Evolutionary conservation across 495 filamentous ascomycete species (phyloP).

Genomic region (Aspergillus bertholletiae): DNA sequence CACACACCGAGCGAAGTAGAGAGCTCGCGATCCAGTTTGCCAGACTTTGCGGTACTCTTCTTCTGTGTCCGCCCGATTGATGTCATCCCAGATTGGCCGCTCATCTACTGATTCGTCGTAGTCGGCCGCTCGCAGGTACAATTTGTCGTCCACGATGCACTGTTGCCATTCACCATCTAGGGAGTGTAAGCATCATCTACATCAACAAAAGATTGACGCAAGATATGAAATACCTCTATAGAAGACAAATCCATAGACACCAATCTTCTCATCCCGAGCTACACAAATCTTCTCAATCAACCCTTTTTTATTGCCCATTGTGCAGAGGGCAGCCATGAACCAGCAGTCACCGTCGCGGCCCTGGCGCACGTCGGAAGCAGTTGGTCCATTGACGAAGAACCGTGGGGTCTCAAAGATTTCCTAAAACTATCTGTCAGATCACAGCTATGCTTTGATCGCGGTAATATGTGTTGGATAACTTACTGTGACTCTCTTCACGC

Average conservation of each 20-base stretch:
- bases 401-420: slow-evolving; percentile 86
- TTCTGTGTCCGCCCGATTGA: slow-evolving; percentile 67
- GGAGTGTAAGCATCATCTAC: slow-evolving; percentile 2
- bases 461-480: slow-evolving; percentile 14
- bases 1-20: slow-evolving; percentile 85
- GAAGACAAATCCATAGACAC: slow-evolving; percentile 95
- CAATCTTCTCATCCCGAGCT: slow-evolving; percentile 71
- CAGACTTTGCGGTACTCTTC: slow-evolving; percentile 73
- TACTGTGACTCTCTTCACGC: slow-evolving; percentile 63
- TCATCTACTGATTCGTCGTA: slow-evolving; percentile 72
- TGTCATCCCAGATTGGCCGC: slow-evolving; percentile 65
- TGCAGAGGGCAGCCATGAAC: slow-evolving; percentile 84
- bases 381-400: slow-evolving; percentile 81
- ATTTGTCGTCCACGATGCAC: slow-evolving; percentile 81
- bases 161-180: slow-evolving; percentile 89
- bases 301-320: slow-evolving; percentile 73
- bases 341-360: slow-evolving; percentile 85
- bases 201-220: background rate
- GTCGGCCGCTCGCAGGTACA: slow-evolving; percentile 79
- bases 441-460: too few relatives aligned
- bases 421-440: too few relatives aligned
- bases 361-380: slow-evolving; percentile 78
- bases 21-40: slow-evolving; percentile 71
- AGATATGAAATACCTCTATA: slow-evolving; percentile 55
- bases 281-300: slow-evolving; percentile 83